Base-by-base conservation (phyloP, 2,329 filamentous ascomycete genomes). In the Tolypocladium capitatum region DNA sequence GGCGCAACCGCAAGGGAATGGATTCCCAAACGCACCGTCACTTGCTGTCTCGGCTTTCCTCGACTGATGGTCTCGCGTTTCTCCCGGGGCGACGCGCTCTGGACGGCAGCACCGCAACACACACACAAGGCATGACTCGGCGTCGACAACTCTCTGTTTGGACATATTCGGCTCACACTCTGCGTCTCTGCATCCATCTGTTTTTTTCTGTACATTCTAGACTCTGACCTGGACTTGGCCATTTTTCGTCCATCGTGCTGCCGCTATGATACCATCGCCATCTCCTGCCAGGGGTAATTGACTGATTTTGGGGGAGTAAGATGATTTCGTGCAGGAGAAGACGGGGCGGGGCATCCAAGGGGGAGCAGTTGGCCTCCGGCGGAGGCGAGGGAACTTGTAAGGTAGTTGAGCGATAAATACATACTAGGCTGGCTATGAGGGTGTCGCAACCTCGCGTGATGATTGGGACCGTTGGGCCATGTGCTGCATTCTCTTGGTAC, bases 191-290 rank as follows among this genome's bases (percentile, higher is more conserved):
- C 49, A 45, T 52, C 49, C 51, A 50, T 55, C 50, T 50, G 48
- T 48, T 55, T 60, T 55, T 60, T 58, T 50, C 48, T 62, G 58
- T 64, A 62, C 56, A 64, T 64, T 60, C 56, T 62, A 64, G 61
- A 63, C 53, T 51, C 49, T 48, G 58, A 56, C 58, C 58, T 56
- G 52, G 57, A 59, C 56, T 52, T 55, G 60, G 60, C 55, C 56
- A 48, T 52, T 60, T 53, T 54, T 52, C 49, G 50, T 47, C 34
- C 49, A 49, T 50, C 46, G 47, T 51, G 48, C 41, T 43, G 46
- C 46, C 27, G 56, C 55, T 58, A 63, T 58, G 57, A 57, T 58
- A 61, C 56, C 57, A 63, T 53, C 57, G 61, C 50, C 55, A 60
- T 60, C 51, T 62, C 52, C 53, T 57, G 56, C 55, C 53, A 52